Evolutionary conservation across 208 protist species (phyloP).

Genomic region (Willaertia magna): DNA sequence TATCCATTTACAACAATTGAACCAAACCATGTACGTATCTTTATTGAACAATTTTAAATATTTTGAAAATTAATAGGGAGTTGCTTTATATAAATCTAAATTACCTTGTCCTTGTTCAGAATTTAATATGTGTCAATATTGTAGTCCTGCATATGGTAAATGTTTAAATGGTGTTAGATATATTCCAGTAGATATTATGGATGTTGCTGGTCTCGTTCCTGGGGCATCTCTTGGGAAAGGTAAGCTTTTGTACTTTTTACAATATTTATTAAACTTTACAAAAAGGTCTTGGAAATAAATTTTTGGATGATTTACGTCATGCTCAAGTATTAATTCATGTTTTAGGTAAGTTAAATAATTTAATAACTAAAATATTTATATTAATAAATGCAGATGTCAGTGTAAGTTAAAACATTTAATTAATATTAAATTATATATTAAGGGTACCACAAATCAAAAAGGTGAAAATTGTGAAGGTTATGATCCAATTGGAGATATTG

Average conservation of each 20-base stretch:
- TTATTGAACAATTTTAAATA: not conserved
- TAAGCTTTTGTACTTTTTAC: not conserved
- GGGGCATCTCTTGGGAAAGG: conserved; percentile 69
- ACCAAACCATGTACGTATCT: conserved; percentile 53
- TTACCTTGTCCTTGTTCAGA: not conserved
- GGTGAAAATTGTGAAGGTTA: conserved; percentile 49
- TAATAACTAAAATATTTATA: too few species aligned
- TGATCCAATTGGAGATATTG: conserved; percentile 24
- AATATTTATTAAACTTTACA: not conserved
- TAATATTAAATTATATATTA: too few species aligned
- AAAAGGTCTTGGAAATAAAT: conserved; percentile 72
- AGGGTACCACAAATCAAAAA: conserved; percentile 61
- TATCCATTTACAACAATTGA: conserved; percentile 86
- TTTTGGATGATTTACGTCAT: conserved; percentile 80
- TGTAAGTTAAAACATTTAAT: too few species aligned
- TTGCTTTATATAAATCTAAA: not conserved
- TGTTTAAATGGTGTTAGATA: conserved; percentile 1
- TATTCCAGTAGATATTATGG: conserved; percentile 14
- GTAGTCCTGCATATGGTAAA: conserved; percentile 5
- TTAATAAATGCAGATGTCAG: conserved; percentile 53
- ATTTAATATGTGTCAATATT: not conserved
- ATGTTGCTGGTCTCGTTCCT: conserved; percentile 79
- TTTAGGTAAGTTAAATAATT: not conserved
- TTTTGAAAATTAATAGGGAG: not conserved
- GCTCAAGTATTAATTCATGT: conserved; percentile 80